Evolutionary conservation across 768 basidiomycete genomes (phyloP).

Genomic region (Leccinum ochraceum): DNA sequence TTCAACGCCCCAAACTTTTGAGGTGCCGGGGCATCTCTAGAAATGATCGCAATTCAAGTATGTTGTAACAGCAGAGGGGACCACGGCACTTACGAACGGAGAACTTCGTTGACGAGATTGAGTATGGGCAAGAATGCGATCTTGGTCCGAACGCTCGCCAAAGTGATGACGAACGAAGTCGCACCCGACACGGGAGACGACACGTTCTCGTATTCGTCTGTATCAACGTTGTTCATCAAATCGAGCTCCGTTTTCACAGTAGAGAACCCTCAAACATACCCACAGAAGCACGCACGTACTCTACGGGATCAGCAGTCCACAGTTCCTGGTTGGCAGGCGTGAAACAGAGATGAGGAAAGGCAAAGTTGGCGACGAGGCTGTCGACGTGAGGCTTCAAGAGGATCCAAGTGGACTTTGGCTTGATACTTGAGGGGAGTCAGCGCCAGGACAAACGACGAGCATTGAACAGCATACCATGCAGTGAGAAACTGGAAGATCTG

Average conservation of each 20-base stretch:
- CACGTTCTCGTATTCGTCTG: conserved; percentile 82
- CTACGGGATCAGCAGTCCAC: conserved; percentile 83
- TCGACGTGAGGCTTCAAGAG: conserved; percentile 85
- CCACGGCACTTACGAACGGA: conserved; percentile 53
- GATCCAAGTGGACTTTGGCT: conserved; percentile 90
- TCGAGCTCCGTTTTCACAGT: background rate
- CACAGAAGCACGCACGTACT: conserved; percentile 74
- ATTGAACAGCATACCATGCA: conserved; percentile 64
- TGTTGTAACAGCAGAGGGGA: background rate
- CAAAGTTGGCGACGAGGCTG: conserved; percentile 74
- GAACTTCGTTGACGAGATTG: conserved; percentile 71
- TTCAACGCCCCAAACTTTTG: conserved; percentile 86
- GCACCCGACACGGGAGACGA: conserved; percentile 77
- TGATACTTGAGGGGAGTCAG: conserved; percentile 58
- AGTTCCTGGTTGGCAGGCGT: conserved; percentile 62
- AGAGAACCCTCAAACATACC: conserved; percentile 44
- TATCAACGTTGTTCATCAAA: background rate
- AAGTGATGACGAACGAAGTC: conserved; percentile 73
- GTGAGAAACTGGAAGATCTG: conserved; percentile 85
- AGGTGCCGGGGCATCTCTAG: conserved; percentile 51
- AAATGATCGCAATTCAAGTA: background rate
- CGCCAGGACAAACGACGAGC: background rate
- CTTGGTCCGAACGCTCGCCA: conserved; percentile 80
- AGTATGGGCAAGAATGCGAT: conserved; percentile 81
- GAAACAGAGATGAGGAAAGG: conserved; percentile 87